Conservation (phyloP, 2,329 filamentous ascomycete genomes). For the Acephala macrosclerotiorum region DNA sequence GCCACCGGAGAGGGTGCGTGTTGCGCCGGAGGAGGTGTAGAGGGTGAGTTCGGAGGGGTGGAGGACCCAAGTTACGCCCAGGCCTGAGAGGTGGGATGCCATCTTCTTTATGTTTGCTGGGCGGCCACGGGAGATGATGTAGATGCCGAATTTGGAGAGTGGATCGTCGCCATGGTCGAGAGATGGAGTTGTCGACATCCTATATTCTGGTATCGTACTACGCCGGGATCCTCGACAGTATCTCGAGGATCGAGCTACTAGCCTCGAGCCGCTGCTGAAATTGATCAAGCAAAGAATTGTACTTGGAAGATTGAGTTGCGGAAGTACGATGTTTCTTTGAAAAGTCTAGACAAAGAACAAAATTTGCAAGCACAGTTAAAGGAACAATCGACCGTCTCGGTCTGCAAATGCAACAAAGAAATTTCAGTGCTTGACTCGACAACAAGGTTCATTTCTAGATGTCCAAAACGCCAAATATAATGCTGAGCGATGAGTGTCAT, state of each 20-base stretch:
- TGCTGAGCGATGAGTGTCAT: not conserved
- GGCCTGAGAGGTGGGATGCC: not conserved
- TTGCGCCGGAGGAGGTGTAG: no score
- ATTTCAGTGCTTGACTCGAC: not conserved
- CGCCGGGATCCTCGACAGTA: not conserved
- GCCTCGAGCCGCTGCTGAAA: not conserved
- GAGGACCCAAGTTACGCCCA: not conserved
- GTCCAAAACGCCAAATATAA: not conserved
- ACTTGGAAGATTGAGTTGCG: not conserved
- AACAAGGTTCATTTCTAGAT: not conserved
- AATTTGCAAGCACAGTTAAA: not conserved
- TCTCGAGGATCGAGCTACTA: not conserved
- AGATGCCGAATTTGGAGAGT: not conserved
- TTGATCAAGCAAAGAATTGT: not conserved
- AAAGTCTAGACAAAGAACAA: not conserved
- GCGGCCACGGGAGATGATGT: conserved; percentile 8
- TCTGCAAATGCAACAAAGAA: not conserved
- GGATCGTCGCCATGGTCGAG: not conserved
- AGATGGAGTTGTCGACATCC: not conserved
- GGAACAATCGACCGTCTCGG: not conserved
- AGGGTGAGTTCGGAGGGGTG: no score
- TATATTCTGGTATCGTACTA: not conserved
- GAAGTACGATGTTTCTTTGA: not conserved
- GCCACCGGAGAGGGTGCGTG: not conserved
- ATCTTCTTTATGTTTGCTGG: not conserved